A percentile compares a stretch with the other conserved stretches of the same genome.
Evolutionary conservation across 2,329 filamentous ascomycete species (phyloP).

Genomic region (Macrophomina phaseolina): DNA sequence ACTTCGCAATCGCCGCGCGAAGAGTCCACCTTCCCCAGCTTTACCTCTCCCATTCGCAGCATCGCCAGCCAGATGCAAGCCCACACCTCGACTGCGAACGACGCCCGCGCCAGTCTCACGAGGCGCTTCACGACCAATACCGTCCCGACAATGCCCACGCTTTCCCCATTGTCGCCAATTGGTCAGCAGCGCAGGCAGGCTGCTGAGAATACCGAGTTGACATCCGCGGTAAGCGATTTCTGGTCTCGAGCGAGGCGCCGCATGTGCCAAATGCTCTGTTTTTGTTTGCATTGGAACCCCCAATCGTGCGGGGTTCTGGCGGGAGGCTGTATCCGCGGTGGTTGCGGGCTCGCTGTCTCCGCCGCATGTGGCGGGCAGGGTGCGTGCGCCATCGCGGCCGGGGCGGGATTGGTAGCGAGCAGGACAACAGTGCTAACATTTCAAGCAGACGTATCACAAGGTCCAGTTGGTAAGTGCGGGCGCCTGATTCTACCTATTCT

Average conservation of each 20-base stretch:
- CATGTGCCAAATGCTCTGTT: not conserved
- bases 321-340: conserved; percentile 10
- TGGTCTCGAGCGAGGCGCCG: conserved; percentile 1
- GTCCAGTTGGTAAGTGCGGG: conserved; percentile 72
- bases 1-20: conserved; percentile 77
- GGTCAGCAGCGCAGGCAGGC: conserved; percentile 61
- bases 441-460: conserved; percentile 67
- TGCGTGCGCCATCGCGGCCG: conserved; percentile 6
- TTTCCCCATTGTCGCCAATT: conserved; percentile 67
- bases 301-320: not conserved
- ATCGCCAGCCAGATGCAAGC: conserved; percentile 67
- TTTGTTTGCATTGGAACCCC: not conserved
- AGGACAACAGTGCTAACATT: conserved; percentile 30
- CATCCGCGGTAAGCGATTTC: conserved; percentile 56
- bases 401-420: conserved; percentile 35
- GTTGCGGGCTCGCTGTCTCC: conserved; percentile 1
- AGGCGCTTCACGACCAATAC: conserved; percentile 91
- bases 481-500: not conserved
- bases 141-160: conserved; percentile 78
- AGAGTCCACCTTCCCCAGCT: conserved; percentile 73
- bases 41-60: conserved; percentile 71
- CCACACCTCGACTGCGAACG: conserved; percentile 63
- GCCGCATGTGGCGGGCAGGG: conserved; percentile 1
- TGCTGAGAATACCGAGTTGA: conserved; percentile 60
- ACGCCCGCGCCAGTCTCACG: conserved; percentile 78